phyloP scores from a whole-genome alignment of 179 eudicot species.

The Amaranthus tricolor region DNA sequence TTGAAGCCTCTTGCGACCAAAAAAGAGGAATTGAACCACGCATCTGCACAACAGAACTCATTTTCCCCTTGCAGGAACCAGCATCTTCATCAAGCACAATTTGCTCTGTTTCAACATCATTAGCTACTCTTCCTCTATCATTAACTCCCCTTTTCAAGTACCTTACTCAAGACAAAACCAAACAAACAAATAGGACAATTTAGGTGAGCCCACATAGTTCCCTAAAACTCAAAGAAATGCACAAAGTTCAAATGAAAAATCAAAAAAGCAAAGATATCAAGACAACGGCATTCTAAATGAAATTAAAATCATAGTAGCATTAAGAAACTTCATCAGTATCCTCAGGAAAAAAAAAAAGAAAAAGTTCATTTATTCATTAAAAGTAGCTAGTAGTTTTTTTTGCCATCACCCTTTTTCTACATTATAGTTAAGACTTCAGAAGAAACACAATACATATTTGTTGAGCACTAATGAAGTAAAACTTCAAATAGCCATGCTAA shows the following conservation, averaged over 20 bases:
- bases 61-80: constrained; percentile 86
- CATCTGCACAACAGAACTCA: constrained; percentile 99
- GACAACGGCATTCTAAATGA: not conserved
- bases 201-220: not conserved
- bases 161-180: constrained; percentile 36
- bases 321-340: not conserved
- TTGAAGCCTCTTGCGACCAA: constrained; percentile 99
- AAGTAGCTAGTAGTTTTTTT: not conserved
- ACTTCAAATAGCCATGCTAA: not conserved
- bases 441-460: not conserved
- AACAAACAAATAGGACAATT: not conserved
- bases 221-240: not conserved
- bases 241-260: not conserved
- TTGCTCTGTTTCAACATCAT: constrained; percentile 99
- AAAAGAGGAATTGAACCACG: constrained; percentile 99
- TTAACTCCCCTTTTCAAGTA: constrained; percentile 95
- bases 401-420: not conserved
- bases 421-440: not conserved
- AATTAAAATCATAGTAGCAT: not conserved
- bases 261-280: not conserved
- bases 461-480: not conserved
- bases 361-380: not conserved
- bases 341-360: not conserved
- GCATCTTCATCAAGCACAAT: constrained; percentile 94
- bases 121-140: constrained; percentile 96